These are phyloP conservation scores for Ceratocystis lukuohia DNA, from an alignment of 2,329 filamentous ascomycete species.

Conservation along the genomic window DNA sequence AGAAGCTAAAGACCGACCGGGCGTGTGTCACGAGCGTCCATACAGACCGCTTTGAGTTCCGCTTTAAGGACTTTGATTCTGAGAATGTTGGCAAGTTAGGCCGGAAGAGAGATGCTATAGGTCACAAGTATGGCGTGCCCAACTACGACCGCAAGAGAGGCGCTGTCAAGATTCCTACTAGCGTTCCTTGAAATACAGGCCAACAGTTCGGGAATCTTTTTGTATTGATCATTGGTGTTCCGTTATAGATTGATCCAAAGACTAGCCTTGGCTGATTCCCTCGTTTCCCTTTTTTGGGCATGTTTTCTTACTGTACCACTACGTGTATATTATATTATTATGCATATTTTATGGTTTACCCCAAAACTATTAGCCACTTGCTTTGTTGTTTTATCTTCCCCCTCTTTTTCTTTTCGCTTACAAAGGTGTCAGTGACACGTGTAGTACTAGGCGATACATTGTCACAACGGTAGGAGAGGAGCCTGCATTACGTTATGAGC, in stretches of 20 bases:
- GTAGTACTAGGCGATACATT: too few species aligned
- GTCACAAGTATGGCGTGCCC: conserved; percentile 52
- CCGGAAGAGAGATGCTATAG: conserved; percentile 37
- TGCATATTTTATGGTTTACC: conserved; percentile 3
- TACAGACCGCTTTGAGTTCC: conserved; percentile 46
- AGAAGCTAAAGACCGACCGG: conserved; percentile 28
- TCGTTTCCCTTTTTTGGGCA: background rate
- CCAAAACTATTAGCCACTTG: background rate
- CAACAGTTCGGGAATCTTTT: background rate
- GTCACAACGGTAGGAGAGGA: background rate
- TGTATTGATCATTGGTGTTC: background rate
- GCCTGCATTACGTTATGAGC: background rate
- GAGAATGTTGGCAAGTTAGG: conserved; percentile 44
- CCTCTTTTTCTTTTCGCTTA: background rate
- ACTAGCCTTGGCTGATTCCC: background rate
- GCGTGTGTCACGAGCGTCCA: conserved; percentile 33
- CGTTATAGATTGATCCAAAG: background rate
- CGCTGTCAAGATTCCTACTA: conserved; percentile 54
- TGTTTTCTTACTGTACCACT: conserved; percentile 11
- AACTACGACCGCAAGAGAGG: conserved; percentile 49
- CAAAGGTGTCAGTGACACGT: background rate
- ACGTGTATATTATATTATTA: conserved; percentile 12
- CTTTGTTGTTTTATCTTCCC: too few species aligned
- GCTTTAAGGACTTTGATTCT: conserved; percentile 46
- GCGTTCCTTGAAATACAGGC: conserved; percentile 34